These are phyloP conservation scores for Massarina eburnea DNA, from an alignment of 2,329 filamentous ascomycete genomes.

Conservation along the genomic window DNA sequence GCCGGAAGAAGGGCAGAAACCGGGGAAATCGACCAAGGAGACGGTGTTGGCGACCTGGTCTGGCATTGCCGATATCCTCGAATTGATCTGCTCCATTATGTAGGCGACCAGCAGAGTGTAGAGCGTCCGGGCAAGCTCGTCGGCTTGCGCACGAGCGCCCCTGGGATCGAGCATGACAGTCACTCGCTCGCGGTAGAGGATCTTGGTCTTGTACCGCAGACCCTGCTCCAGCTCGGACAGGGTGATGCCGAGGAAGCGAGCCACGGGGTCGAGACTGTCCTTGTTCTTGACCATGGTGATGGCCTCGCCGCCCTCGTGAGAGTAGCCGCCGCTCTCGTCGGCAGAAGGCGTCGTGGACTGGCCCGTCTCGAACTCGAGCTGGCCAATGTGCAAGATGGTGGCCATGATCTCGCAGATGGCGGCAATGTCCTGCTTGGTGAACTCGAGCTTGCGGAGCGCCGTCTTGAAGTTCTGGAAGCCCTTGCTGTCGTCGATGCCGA, in stretches of 20 bases:
- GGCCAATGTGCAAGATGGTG: slow-evolving; percentile 93
- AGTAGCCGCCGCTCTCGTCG: slow-evolving; percentile 94
- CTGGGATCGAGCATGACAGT: slow-evolving; percentile 95
- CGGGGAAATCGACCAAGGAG: slow-evolving; percentile 94
- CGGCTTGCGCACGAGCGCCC: slow-evolving; percentile 86
- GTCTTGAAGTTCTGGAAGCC: slow-evolving; percentile 98
- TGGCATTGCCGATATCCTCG: slow-evolving; percentile 81
- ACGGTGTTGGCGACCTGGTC: slow-evolving; percentile 91
- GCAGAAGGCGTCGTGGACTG: slow-evolving; percentile 75
- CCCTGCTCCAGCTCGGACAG: slow-evolving; percentile 81
- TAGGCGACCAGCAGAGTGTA: slow-evolving; percentile 94
- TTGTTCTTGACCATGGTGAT: slow-evolving; percentile 91
- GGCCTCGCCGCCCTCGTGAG: slow-evolving; percentile 86
- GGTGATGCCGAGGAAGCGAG: slow-evolving; percentile 90
- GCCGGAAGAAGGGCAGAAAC: slow-evolving; percentile 81
- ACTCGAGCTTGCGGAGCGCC: slow-evolving; percentile 89
- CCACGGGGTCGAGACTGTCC: slow-evolving; percentile 80
- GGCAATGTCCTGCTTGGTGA: slow-evolving; percentile 88
- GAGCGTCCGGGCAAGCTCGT: slow-evolving; percentile 88
- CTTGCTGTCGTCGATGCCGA: slow-evolving; percentile 93
- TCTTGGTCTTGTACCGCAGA: slow-evolving; percentile 94
- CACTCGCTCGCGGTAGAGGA: slow-evolving; percentile 93
- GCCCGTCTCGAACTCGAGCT: slow-evolving; percentile 87
- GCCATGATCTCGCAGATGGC: slow-evolving; percentile 96
- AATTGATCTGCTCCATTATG: slow-evolving; percentile 90